Conservation (phyloP, 23 red algal species). For the Gracilaria gracilis region DNA sequence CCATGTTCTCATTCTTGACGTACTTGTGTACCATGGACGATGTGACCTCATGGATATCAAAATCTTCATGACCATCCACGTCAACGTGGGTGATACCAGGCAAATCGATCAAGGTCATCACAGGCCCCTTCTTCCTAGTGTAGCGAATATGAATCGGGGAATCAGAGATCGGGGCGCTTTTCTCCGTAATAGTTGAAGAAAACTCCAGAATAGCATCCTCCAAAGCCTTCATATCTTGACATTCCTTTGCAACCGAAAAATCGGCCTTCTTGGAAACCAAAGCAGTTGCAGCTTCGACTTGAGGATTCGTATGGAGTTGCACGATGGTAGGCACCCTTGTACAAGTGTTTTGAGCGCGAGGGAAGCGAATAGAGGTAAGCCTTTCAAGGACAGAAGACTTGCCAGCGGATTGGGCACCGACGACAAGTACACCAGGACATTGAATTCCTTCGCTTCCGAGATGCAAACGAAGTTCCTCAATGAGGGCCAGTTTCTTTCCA, state of each 20-base stretch:
- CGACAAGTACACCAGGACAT: conserved; percentile 55
- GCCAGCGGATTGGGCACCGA: conserved; percentile 54
- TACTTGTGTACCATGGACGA: conserved; percentile 54
- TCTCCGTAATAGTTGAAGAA: neutral
- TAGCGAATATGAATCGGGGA: conserved; percentile 50
- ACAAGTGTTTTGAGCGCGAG: conserved; percentile 42
- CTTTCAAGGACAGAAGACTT: conserved; percentile 60
- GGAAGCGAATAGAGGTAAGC: conserved; percentile 39
- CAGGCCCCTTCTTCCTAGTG: conserved; percentile 31
- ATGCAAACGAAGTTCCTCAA: conserved; percentile 32
- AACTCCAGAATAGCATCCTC: conserved; percentile 28
- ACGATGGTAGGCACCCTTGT: conserved; percentile 58
- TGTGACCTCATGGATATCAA: conserved; percentile 47
- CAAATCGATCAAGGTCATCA: conserved; percentile 66
- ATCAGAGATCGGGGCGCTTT: neutral
- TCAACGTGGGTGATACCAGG: conserved; percentile 69
- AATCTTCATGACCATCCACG: neutral
- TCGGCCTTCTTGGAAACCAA: conserved; percentile 10
- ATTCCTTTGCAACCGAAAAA: conserved; percentile 4
- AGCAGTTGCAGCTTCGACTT: neutral
- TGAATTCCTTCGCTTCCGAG: conserved; percentile 41
- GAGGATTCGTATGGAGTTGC: conserved; percentile 38
- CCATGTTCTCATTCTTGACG: conserved; percentile 57
- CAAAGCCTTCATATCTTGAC: conserved; percentile 5
- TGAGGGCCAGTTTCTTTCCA: conserved; percentile 32